phyloP scores from a whole-genome alignment of 1,284 basidiomycete genomes.

The Puccinia coronata region DNA sequence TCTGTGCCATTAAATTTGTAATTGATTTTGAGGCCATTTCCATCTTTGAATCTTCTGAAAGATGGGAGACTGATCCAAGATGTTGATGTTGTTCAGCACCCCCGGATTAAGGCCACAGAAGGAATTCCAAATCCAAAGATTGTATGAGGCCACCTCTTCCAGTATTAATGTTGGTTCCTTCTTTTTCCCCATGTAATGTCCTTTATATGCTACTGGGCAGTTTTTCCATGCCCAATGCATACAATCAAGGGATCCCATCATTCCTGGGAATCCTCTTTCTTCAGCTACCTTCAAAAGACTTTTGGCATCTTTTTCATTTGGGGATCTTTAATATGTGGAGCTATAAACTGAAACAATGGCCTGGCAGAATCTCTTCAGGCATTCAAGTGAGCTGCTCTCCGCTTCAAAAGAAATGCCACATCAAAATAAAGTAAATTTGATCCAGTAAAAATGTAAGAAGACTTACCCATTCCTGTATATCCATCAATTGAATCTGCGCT shows the following conservation, averaged over 20 bases:
- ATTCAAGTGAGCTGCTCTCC: constrained; percentile 3
- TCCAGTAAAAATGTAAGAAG: too few species aligned
- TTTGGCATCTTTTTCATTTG: constrained; percentile 4
- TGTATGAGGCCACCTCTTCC: neutral
- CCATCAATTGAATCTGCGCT: neutral
- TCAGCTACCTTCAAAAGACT: neutral
- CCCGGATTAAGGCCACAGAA: constrained; percentile 28
- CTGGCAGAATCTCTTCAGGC: too few species aligned
- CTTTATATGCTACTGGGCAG: neutral
- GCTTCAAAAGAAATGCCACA: neutral
- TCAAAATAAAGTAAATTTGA: neutral
- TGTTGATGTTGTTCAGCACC: constrained; percentile 1
- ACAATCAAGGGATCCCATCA: constrained; percentile 4
- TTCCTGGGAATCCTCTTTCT: neutral
- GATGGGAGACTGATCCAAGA: neutral
- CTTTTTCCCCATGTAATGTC: constrained; percentile 1
- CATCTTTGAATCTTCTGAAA: constrained; percentile 4
- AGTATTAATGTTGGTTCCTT: constrained; percentile 23
- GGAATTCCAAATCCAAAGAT: constrained; percentile 24
- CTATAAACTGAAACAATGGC: neutral
- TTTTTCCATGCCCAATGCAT: constrained; percentile 14
- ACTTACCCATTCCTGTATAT: constrained; percentile 5
- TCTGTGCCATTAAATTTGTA: neutral
- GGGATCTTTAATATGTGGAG: neutral
- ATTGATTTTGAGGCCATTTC: neutral